A percentile compares a stretch with the other conserved stretches of the same genome.
Evolutionary conservation across 441 rosid species (phyloP).

Genomic region (Daphne laureola): DNA sequence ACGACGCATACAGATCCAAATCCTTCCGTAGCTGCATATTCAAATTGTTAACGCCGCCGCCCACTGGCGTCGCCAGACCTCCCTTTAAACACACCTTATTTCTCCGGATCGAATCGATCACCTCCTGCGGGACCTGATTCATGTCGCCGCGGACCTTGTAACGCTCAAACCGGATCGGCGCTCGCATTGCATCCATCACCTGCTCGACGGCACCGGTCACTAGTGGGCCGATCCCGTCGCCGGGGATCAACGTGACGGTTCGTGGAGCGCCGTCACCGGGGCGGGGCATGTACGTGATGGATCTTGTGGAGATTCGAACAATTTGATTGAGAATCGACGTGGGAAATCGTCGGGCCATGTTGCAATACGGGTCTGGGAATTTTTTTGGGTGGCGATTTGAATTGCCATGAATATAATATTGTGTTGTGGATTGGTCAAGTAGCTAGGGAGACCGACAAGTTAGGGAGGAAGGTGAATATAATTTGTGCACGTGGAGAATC

Average conservation of each 20-base stretch:
- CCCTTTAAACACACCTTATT: conserved; percentile 87
- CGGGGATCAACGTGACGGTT: conserved; percentile 64
- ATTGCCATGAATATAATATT: no score
- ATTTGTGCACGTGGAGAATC: no score
- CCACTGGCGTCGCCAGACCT: conserved; percentile 72
- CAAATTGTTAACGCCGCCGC: conserved; percentile 86
- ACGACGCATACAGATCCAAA: conserved; percentile 77
- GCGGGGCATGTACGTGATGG: conserved; percentile 87
- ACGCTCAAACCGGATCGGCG: conserved; percentile 71
- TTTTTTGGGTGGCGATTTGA: not conserved
- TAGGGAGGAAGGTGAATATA: no score
- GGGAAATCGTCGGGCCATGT: conserved; percentile 28
- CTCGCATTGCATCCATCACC: conserved; percentile 89
- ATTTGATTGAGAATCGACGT: conserved; percentile 21
- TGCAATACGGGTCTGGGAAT: not conserved
- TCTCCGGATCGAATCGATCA: conserved; percentile 70
- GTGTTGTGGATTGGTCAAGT: no score
- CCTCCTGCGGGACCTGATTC: conserved; percentile 63
- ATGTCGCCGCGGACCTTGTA: conserved; percentile 78
- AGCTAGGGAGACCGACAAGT: no score
- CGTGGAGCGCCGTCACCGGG: conserved; percentile 90
- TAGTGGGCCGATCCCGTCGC: conserved; percentile 83
- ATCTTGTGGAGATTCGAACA: conserved; percentile 25
- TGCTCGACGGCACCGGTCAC: conserved; percentile 81
- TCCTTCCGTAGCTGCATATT: conserved; percentile 75